Conservation (phyloP, 441 rosid genomes). For the Geranium incanum region DNA sequence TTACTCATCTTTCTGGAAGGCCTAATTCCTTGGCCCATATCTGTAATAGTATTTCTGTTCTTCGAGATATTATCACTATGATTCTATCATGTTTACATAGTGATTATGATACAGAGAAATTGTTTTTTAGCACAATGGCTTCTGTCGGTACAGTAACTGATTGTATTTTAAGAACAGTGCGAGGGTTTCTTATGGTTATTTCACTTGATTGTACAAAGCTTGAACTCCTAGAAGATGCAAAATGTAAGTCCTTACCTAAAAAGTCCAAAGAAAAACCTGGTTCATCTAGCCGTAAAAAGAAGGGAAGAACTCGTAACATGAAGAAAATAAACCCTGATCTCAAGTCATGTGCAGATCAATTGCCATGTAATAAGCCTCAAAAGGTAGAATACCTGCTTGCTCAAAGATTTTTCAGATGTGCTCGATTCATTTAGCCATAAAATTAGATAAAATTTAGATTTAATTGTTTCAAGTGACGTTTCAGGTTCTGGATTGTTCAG, state of each 20-base stretch:
- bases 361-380: constrained; percentile 23
- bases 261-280: constrained; percentile 49
- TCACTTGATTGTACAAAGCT: constrained; percentile 67
- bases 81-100: constrained; percentile 36
- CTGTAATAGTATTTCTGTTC: constrained; percentile 47
- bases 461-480: constrained; percentile 22
- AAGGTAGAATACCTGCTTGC: constrained; percentile 38
- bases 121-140: constrained; percentile 64
- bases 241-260: constrained; percentile 35
- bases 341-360: constrained; percentile 26
- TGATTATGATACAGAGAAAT: constrained; percentile 33
- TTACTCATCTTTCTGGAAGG: constrained; percentile 30
- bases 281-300: constrained; percentile 47
- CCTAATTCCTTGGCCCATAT: constrained; percentile 28
- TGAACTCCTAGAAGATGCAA: constrained; percentile 73
- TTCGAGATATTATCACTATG: constrained; percentile 47
- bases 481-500: constrained; percentile 41
- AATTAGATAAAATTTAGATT: constrained; percentile 15
- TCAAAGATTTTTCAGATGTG: constrained; percentile 11
- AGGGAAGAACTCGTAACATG: constrained; percentile 39
- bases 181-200: constrained; percentile 64
- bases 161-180: constrained; percentile 60
- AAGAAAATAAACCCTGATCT: constrained; percentile 40
- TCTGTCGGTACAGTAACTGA: constrained; percentile 58
- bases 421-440: not conserved